Percentiles rank a stretch among this genome's conserved stretches.
Conservation (phyloP, 768 basidiomycete genomes). For the Phylloporus rhodoxanthus region DNA sequence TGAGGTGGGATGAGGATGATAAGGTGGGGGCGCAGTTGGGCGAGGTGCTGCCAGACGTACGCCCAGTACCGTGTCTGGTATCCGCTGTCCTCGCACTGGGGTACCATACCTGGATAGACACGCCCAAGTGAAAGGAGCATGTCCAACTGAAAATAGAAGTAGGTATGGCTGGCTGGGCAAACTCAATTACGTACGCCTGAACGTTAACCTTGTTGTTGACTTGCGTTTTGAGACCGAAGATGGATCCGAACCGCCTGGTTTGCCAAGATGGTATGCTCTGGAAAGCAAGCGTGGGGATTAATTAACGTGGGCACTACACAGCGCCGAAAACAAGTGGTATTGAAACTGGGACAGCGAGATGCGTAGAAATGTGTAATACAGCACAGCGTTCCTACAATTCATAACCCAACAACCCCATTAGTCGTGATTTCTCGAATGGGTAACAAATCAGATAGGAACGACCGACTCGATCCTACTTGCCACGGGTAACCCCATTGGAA, state of each 20-base stretch:
- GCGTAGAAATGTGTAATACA: slow-evolving; percentile 14
- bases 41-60: background rate
- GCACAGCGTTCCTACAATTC: slow-evolving; percentile 20
- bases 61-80: background rate
- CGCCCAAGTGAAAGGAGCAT: slow-evolving; percentile 1
- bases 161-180: background rate
- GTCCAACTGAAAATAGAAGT: slow-evolving; percentile 9
- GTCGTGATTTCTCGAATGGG: slow-evolving; percentile 13
- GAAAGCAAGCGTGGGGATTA: background rate
- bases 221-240: background rate
- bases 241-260: slow-evolving; percentile 12
- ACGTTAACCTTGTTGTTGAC: slow-evolving; percentile 7
- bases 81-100: slow-evolving; percentile 7
- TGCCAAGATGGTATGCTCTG: background rate
- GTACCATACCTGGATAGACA: background rate
- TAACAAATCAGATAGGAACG: slow-evolving; percentile 28
- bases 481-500: background rate
- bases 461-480: slow-evolving; percentile 4
- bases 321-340: slow-evolving; percentile 7
- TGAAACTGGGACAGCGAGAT: slow-evolving; percentile 1
- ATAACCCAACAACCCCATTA: slow-evolving; percentile 14
- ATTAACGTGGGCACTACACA: slow-evolving; percentile 2
- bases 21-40: background rate
- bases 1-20: background rate
- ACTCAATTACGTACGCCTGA: slow-evolving; percentile 7